phyloP scores from a whole-genome alignment of 805 yeast species.

The Starmerella stigmatis region DNA sequence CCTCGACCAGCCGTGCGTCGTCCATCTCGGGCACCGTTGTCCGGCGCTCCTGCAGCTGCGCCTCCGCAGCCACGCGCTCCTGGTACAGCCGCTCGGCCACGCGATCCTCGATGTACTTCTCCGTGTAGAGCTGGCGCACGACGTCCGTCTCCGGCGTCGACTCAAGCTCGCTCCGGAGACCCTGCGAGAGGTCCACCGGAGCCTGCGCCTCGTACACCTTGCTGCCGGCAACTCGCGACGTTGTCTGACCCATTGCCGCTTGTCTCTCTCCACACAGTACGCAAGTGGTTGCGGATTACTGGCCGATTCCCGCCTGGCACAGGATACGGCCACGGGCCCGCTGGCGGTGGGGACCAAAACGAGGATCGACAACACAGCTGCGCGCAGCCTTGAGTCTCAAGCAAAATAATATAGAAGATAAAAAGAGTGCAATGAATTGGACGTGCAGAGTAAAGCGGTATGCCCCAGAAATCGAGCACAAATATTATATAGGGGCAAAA shows the following conservation, averaged over 20 bases:
- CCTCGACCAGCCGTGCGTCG: conserved; percentile 18
- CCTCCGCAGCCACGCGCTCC: conserved; percentile 27
- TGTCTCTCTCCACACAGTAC: neutral
- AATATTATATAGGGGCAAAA: neutral
- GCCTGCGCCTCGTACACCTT: conserved; percentile 29
- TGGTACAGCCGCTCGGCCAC: conserved; percentile 30
- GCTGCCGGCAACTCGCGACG: conserved; percentile 22
- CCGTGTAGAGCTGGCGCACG: conserved; percentile 30
- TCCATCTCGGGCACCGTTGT: conserved; percentile 13
- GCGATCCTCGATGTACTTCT: conserved; percentile 30
- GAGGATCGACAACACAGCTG: too few relatives aligned
- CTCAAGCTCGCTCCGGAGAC: conserved; percentile 29
- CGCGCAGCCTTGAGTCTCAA: too few relatives aligned
- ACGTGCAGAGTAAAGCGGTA: too few relatives aligned
- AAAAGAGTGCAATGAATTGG: too few relatives aligned
- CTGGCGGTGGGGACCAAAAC: too few relatives aligned
- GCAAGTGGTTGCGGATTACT: conserved; percentile 1
- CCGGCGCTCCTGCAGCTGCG: conserved; percentile 22
- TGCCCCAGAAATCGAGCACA: too few relatives aligned
- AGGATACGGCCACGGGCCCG: conserved; percentile 1
- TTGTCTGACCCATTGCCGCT: conserved; percentile 26
- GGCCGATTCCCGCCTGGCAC: neutral
- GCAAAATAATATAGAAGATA: too few relatives aligned
- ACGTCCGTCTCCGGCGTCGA: conserved; percentile 31
- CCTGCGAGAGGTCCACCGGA: conserved; percentile 26